Evolutionary conservation across 176 grass and related monocot genomes (phyloP).

Genomic region (Avena eriantha): DNA sequence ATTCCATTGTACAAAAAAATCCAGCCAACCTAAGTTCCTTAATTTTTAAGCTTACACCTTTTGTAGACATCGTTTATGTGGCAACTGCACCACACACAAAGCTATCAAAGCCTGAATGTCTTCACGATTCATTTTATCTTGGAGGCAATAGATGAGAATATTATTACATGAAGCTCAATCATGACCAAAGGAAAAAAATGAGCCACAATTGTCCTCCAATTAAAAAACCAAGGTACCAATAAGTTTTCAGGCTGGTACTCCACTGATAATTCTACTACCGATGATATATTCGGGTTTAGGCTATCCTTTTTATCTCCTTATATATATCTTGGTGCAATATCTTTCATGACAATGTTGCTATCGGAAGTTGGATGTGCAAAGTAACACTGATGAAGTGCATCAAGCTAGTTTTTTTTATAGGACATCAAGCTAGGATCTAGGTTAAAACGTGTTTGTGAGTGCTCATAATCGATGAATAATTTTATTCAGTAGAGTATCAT

Average conservation of each 20-base stretch:
- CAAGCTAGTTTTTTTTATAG: not conserved
- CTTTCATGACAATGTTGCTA: not conserved
- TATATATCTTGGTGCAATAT: not conserved
- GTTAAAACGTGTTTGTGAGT: too few species aligned
- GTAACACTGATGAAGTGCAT: not conserved
- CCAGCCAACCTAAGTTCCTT: not conserved
- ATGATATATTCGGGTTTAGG: not conserved
- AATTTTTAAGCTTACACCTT: conserved; percentile 9
- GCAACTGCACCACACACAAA: conserved; percentile 22
- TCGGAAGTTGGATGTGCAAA: conserved; percentile 3
- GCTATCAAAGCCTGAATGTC: not conserved
- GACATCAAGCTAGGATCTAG: too few species aligned
- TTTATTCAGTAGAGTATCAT: not conserved
- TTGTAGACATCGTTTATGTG: not conserved
- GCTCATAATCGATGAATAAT: not conserved
- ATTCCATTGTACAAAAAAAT: not conserved
- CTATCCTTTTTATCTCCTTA: not conserved
- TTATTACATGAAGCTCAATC: not conserved
- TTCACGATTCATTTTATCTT: not conserved
- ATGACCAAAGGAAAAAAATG: conserved; percentile 16
- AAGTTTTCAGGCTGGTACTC: not conserved
- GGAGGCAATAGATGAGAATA: not conserved
- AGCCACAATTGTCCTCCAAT: not conserved
- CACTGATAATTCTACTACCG: not conserved
- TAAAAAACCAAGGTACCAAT: not conserved